Evolutionary conservation across 2,329 filamentous ascomycete species (phyloP), one percentile per base, ranked within the genome.

Genomic region (Zalaria obscura): DNA sequence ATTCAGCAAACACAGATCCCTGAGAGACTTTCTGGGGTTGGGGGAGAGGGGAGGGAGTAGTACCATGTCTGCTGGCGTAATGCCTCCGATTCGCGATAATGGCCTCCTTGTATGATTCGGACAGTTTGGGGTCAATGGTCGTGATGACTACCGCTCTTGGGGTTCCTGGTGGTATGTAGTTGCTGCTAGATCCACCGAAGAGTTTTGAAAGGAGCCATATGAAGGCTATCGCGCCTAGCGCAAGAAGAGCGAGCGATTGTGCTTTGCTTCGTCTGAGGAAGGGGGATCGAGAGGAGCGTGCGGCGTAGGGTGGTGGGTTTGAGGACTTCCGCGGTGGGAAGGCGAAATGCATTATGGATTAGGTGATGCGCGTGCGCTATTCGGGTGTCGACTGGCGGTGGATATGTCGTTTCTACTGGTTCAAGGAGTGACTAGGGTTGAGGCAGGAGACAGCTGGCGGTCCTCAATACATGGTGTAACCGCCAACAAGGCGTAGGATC

Each of bases 31-130:
- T 18, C 18, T 18, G 18, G 18, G 18, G 18, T 18, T 18, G 2
- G 18, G 18, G 18, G 18, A 18, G 4, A 31, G 11, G 7, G 29
- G 9, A 37, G 33, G 27, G 3, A 4, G 5, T 50, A 72, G 55
- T 73, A 93, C 88, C 89, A 65, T 96, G 87, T 57, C 76, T 80
- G 48, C 75, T 73, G 5, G 89, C 91, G 63, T 96, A 98, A 47
- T 82, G 73, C 55, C 81, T 72, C 52, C 91, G 71, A 61, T 98
- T 98, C 51, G 83, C 75, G 57, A 77, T 80, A 47, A 98, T 75
- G 52, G 76, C 76, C 44, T 80, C 69, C 42, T 81, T 68, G 62
- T 89, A 93, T 35, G 68, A 69, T 29, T 75, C 66, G 54, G 76
- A 77, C 52, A 80, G 67, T 40, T 69, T 67, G 44, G 77, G 72